Evolutionary conservation across 2,329 filamentous ascomycete genomes (phyloP), one percentile per base, ranked within the genome.

Genomic region (Fonsecaea erecta): DNA sequence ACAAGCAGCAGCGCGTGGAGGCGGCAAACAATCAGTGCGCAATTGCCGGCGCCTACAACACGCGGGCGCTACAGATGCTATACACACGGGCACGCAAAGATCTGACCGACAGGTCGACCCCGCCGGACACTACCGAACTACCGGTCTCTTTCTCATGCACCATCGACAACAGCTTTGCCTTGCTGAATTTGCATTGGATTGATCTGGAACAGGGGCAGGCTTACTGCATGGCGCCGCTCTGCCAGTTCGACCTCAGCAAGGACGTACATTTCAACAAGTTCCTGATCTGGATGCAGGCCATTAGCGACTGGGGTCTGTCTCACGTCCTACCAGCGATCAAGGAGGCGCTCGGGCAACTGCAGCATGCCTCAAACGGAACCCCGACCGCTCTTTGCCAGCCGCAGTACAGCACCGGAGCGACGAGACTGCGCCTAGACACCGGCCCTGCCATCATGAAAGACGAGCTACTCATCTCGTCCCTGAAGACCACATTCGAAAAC

Each of bases 141-240:
- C 66, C 68, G 14, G 63, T 66, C 6, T 63, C 68, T 26, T 70
- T 70, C 55, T 68, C 66, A 6, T 70, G 68, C 56, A 63, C 64
- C 21, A 68, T 70, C 34, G 68, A 70, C 52, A 67, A 68, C 34
- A 64, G 51, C 24, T 64, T 70, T 24, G 68, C 68, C 11, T 37
- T 70, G 14, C 37, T 70, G 37, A 68, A 70, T 35, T 46, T 68
- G 26, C 68, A 70, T 43, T 70, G 68, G 68, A 64, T 70, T 32
- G 68, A 68, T 46, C 56, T 51, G 9, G 28, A 43, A 24, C 58
- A 60, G 6, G 63, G 57, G 12, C 63, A 68, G 37, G 40, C 48
- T 1, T 68, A 70, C 35, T 70, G 63, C 40, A 70, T 68, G 66
- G 64, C 68, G 18, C 66, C 66, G 16, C 32, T 70, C 6, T 68